These are phyloP conservation scores for Leucogyrophana mollusca DNA, from an alignment of 768 basidiomycete species.

Conservation along the genomic window DNA sequence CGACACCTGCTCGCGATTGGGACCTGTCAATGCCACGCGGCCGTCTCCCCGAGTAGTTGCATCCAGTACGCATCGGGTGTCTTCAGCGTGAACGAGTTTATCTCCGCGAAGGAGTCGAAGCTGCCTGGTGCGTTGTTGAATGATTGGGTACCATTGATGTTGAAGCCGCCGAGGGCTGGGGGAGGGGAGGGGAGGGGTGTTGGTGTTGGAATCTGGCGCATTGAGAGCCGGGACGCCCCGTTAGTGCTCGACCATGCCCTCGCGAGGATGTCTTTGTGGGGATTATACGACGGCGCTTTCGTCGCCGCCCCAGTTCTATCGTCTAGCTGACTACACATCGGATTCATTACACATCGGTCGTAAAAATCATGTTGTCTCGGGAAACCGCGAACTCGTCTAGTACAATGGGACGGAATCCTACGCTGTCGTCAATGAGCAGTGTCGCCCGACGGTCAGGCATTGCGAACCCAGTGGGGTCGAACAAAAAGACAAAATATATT, in stretches of 20 bases:
- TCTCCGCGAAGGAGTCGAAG: slow-evolving; percentile 79
- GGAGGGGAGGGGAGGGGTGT: too few species aligned
- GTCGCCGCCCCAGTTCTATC: slow-evolving; percentile 11
- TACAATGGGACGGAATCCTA: too few species aligned
- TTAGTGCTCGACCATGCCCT: too few species aligned
- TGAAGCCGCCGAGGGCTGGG: slow-evolving; percentile 21
- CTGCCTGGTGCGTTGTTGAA: slow-evolving; percentile 36
- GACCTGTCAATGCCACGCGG: slow-evolving; percentile 63
- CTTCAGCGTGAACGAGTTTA: slow-evolving; percentile 86
- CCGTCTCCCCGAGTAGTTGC: slow-evolving; percentile 93
- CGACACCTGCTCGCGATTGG: slow-evolving; percentile 38
- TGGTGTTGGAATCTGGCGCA: slow-evolving; percentile 28
- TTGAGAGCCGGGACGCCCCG: slow-evolving; percentile 29
- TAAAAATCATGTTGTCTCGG: too few species aligned
- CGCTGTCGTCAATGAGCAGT: too few species aligned
- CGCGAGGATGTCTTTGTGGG: slow-evolving; percentile 75
- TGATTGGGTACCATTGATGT: too few species aligned
- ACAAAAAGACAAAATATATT: too few species aligned
- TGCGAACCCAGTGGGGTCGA: too few species aligned
- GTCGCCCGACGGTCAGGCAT: too few species aligned
- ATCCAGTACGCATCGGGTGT: slow-evolving; percentile 83
- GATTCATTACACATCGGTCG: too few species aligned
- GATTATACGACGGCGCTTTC: slow-evolving; percentile 49
- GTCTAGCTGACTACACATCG: too few species aligned
- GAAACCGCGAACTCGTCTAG: too few species aligned